These are phyloP conservation scores for Citrus reticulata DNA, from an alignment of 345 rosid genomes.

Conservation along the genomic window DNA sequence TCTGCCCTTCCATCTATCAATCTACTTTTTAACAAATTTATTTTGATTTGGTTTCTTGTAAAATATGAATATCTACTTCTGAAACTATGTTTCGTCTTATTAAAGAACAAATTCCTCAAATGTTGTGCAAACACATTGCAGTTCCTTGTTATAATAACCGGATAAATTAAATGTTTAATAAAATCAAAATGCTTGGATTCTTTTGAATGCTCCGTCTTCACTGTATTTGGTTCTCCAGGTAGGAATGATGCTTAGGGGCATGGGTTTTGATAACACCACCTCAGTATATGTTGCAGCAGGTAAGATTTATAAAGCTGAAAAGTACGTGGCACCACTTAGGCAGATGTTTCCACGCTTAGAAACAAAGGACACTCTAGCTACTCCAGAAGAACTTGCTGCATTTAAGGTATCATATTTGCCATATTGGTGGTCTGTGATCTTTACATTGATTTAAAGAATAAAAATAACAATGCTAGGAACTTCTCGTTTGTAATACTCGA, in stretches of 20 bases:
- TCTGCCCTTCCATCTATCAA: no score
- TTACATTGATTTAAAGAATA: background rate
- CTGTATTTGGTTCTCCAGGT: slow-evolving; percentile 46
- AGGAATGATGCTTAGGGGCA: slow-evolving; percentile 98
- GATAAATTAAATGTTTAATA: background rate
- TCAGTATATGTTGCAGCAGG: slow-evolving; percentile 86
- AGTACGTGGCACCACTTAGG: slow-evolving; percentile 82
- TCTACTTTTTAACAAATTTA: background rate
- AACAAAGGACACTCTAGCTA: slow-evolving; percentile 80
- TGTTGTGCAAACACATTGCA: background rate
- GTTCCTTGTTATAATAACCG: background rate
- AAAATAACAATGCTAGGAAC: background rate
- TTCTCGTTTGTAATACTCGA: slow-evolving; percentile 12
- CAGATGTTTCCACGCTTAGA: slow-evolving; percentile 90
- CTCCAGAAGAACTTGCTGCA: slow-evolving; percentile 77
- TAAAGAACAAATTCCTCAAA: background rate
- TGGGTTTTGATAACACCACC: slow-evolving; percentile 85
- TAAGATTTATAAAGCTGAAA: slow-evolving; percentile 85
- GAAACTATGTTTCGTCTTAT: background rate
- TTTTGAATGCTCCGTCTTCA: background rate
- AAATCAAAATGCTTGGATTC: background rate
- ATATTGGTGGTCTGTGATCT: background rate
- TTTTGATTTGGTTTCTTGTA: background rate
- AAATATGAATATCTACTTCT: background rate
- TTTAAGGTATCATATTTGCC: slow-evolving; percentile 56